A percentile compares a stretch with the other conserved stretches of the same genome.
Conservation (phyloP, 164 flowering plant genomes). For the Vitis cinerea region DNA sequence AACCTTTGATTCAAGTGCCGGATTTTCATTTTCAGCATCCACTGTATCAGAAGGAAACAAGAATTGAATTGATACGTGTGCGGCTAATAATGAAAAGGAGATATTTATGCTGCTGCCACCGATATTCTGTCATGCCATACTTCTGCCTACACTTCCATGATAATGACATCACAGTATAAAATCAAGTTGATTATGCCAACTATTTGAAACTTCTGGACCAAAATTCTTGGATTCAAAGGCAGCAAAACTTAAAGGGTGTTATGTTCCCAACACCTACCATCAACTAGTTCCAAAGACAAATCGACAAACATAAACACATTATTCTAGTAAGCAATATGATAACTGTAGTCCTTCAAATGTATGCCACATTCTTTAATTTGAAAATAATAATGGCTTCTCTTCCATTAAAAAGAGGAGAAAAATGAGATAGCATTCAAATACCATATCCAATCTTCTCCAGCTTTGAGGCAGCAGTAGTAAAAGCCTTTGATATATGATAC, state of each 20-base stretch:
- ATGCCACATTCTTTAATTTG: background rate
- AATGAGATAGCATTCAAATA: constrained; percentile 20
- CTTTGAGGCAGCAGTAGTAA: constrained; percentile 83
- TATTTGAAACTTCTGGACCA: no score
- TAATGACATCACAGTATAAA: no score
- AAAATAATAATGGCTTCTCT: background rate
- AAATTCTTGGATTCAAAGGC: background rate
- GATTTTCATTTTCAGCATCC: constrained; percentile 66
- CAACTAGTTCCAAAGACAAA: background rate
- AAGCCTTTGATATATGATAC: constrained; percentile 85
- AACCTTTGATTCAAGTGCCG: constrained; percentile 47
- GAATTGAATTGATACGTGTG: background rate
- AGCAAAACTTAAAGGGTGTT: background rate
- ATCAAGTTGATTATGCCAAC: no score
- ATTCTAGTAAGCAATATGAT: background rate
- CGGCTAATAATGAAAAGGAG: background rate
- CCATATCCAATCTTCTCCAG: constrained; percentile 94
- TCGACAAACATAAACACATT: background rate
- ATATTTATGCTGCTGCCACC: no score
- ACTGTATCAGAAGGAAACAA: constrained; percentile 39
- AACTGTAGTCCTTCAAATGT: background rate
- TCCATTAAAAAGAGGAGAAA: background rate
- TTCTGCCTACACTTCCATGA: no score
- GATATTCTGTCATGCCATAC: no score
- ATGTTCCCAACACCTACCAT: background rate